These are phyloP conservation scores for Hibiscus tridactylites DNA, from an alignment of 345 rosid species.

Conservation along the genomic window DNA sequence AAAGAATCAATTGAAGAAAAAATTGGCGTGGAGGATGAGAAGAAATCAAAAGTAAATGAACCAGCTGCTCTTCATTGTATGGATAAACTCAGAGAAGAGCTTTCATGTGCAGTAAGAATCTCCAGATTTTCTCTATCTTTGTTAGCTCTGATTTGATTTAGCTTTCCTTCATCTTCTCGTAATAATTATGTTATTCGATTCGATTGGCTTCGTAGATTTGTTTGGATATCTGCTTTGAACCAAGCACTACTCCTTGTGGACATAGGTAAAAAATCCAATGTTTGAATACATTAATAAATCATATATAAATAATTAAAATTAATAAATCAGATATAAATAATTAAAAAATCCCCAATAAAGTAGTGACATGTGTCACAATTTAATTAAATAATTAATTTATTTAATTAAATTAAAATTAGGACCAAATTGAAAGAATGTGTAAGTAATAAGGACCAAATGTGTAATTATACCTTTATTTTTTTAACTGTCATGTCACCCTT, in stretches of 20 bases:
- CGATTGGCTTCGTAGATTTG: constrained; percentile 50
- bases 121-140: background rate
- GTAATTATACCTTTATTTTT: no score
- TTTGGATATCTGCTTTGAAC: constrained; percentile 90
- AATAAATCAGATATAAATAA: no score
- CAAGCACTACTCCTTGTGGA: constrained; percentile 90
- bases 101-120: constrained; percentile 87
- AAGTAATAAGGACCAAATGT: no score
- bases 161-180: background rate
- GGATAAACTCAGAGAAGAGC: constrained; percentile 81
- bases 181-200: background rate
- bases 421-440: no score
- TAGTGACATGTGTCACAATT: no score
- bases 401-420: no score
- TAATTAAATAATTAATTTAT: no score
- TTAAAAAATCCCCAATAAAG: no score
- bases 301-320: no score
- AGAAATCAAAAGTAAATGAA: constrained; percentile 20
- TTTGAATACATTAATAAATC: no score
- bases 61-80: constrained; percentile 36
- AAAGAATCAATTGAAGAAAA: constrained; percentile 19
- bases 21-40: constrained; percentile 18
- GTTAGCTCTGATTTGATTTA: background rate
- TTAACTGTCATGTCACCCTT: no score
- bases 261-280: constrained; percentile 47